Conservation (phyloP, 352 stramenopile genomes). For the Aphanomyces cochlioides region DNA sequence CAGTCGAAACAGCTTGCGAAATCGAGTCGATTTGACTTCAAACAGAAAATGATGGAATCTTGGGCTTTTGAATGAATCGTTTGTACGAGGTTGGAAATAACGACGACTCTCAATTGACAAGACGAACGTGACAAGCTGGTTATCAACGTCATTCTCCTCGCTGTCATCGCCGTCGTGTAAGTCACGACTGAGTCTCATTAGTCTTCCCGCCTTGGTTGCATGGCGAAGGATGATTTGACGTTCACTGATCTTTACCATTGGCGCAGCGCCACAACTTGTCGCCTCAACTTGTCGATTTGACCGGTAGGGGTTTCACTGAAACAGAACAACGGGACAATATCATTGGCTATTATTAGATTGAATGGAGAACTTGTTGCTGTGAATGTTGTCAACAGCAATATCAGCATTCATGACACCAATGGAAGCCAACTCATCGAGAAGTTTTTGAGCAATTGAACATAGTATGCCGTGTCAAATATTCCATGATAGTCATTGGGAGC, state of each 20-base stretch:
- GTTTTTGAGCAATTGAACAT: too few relatives aligned
- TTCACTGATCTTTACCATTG: constrained; percentile 10
- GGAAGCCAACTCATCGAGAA: too few relatives aligned
- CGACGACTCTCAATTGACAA: background rate
- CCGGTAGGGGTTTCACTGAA: constrained; percentile 1
- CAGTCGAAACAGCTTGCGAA: constrained; percentile 10
- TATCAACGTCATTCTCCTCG: background rate
- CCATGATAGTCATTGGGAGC: too few relatives aligned
- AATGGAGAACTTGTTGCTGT: background rate
- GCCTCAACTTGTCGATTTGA: background rate
- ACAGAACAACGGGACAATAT: background rate
- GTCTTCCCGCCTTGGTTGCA: background rate
- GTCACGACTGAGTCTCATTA: background rate
- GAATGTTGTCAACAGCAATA: too few relatives aligned
- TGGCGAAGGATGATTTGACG: background rate
- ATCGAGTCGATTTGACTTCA: background rate
- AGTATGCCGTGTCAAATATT: too few relatives aligned
- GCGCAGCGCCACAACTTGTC: constrained; percentile 6
- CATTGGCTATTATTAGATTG: constrained; percentile 9
- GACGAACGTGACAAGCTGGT: background rate
- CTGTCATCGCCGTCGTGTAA: background rate
- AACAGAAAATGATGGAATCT: background rate
- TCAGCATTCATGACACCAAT: too few relatives aligned
- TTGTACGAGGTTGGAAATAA: background rate
- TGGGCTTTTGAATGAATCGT: background rate